These are phyloP conservation scores for Botrytis deweyae DNA, from an alignment of 2,329 filamentous ascomycete genomes.

Conservation along the genomic window DNA sequence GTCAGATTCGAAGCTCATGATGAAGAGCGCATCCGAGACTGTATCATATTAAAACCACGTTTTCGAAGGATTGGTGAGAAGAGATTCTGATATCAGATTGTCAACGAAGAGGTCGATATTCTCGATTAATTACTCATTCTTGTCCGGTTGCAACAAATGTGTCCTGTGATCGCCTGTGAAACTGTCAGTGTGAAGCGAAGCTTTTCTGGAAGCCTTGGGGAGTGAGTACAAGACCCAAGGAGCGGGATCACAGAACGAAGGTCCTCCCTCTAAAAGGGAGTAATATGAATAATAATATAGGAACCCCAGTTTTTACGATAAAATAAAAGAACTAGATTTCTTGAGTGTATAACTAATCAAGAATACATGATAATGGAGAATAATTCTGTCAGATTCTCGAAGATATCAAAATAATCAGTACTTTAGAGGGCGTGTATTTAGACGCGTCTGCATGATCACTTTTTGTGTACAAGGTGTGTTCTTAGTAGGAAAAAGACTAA, in stretches of 20 bases:
- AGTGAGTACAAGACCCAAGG: background rate
- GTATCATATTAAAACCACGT: background rate
- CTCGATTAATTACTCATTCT: background rate
- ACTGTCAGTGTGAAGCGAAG: background rate
- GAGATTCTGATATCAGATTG: background rate
- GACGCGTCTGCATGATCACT: background rate
- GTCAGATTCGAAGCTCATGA: background rate
- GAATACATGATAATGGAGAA: background rate
- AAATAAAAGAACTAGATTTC: background rate
- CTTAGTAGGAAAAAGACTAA: background rate
- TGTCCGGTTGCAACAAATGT: background rate
- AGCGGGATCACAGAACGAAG: background rate
- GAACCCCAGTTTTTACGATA: accelerated
- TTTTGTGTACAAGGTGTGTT: background rate
- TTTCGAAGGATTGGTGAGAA: background rate
- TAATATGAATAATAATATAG: background rate
- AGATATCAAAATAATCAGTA: background rate
- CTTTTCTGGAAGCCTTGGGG: background rate
- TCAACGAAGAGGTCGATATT: background rate
- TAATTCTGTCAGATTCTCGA: background rate
- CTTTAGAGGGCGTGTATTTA: background rate
- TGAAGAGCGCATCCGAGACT: background rate
- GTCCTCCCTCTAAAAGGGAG: background rate
- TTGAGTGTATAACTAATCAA: background rate
- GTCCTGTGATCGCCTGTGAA: background rate